Conservation (phyloP, 306 rosid genomes). For the Lablab purpureus region DNA sequence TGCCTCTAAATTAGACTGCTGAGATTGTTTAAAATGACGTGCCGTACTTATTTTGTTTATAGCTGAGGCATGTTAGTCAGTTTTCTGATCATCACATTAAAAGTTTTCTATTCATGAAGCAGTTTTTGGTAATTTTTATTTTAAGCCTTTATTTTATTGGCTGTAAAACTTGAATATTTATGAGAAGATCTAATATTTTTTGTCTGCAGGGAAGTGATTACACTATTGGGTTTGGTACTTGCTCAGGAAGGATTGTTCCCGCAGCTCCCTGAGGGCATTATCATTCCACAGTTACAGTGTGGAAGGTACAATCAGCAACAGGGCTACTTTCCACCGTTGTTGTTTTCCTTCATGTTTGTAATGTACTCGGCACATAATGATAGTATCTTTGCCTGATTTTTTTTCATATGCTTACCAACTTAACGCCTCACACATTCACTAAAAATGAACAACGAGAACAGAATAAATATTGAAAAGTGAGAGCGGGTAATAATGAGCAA, state of each 20-base stretch:
- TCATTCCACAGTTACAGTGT: constrained; percentile 2
- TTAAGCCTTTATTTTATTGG: neutral
- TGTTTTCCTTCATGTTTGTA: constrained; percentile 20
- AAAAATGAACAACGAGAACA: no score
- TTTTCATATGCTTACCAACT: no score
- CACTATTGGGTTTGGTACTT: constrained; percentile 85
- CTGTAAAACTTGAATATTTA: neutral
- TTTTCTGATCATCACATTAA: neutral
- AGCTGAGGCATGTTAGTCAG: neutral
- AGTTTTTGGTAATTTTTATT: neutral
- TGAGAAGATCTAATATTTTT: constrained; percentile 21
- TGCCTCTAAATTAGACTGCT: neutral
- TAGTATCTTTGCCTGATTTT: neutral
- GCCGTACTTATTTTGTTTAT: constrained; percentile 7
- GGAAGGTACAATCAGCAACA: constrained; percentile 17
- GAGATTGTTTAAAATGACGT: neutral
- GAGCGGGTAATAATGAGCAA: no score
- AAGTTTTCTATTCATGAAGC: constrained; percentile 18
- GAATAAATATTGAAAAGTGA: no score
- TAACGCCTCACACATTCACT: no score
- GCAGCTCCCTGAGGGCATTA: constrained; percentile 52
- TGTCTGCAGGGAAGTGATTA: constrained; percentile 78
- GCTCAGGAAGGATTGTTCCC: constrained; percentile 83
- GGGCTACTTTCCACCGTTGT: neutral
- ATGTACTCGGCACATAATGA: constrained; percentile 1